These are phyloP conservation scores for Russula olivacea DNA, from an alignment of 768 basidiomycete genomes.

Conservation along the genomic window DNA sequence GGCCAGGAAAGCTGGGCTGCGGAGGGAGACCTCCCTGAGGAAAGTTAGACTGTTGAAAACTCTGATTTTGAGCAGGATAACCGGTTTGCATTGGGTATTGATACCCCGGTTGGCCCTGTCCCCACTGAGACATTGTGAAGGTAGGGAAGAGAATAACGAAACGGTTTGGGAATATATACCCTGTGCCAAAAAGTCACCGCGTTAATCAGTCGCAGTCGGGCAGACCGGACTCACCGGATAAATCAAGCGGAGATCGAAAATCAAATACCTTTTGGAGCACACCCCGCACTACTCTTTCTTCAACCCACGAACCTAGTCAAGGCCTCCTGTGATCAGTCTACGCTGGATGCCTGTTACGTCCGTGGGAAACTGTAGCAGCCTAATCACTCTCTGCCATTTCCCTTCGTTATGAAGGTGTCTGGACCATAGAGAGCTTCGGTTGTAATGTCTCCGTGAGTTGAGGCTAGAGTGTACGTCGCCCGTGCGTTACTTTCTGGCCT, in stretches of 20 bases:
- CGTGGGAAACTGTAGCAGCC: conserved; percentile 52
- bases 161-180: not conserved
- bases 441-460: conserved; percentile 58
- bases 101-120: conserved; percentile 56
- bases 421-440: conserved; percentile 41
- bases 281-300: not conserved
- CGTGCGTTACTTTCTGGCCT: conserved; percentile 34
- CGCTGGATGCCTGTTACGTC: conserved; percentile 65
- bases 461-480: conserved; percentile 33
- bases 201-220: not conserved
- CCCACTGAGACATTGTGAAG: conserved; percentile 70
- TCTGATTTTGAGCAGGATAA: conserved; percentile 46
- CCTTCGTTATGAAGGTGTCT: conserved; percentile 52
- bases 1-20: conserved; percentile 49
- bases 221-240: not conserved
- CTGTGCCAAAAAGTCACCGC: not conserved
- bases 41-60: conserved; percentile 36
- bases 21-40: conserved; percentile 46
- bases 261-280: not conserved
- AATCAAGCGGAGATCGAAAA: conserved; percentile 18
- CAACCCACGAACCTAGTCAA: conserved; percentile 59
- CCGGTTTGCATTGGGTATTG: conserved; percentile 76
- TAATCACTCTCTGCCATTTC: conserved; percentile 38
- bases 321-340: conserved; percentile 43
- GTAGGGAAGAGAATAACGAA: not conserved